Base-by-base conservation (phyloP, 1,139 yeast species). In the Spencermartinsiella ligniputridi region DNA sequence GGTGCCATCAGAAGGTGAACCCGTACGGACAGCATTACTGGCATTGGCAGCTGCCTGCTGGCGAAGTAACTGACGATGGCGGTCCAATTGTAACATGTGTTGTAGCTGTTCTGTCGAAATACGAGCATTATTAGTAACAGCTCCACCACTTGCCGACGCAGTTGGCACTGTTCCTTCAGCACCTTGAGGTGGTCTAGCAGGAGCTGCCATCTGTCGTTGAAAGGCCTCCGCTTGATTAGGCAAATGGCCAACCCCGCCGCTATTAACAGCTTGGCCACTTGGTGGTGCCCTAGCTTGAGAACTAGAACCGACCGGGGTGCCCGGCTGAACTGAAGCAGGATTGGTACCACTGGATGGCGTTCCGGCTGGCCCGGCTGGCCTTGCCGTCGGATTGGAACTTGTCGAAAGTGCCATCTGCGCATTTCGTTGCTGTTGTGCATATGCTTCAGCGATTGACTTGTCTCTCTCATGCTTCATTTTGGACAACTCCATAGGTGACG, bases 401-500 rank as follows among this genome's bases (percentile, higher is more conserved):
- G 46, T 45, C 17, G 50, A 47, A 12, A 68, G 66, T 3, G 71
- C 43, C 20, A 47, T 38, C 71, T 4, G 75, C 2, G 45, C 5
- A 70, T 70, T 52, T 68, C 78, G 58, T 48, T 58, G 63, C 48
- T 78, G 81, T 51, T 78, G 78, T 50, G 75, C 63, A 57, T 78
- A 81, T 1, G 85, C 84, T 52, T 83, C 90, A 52, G 84, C 88
- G 16, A 86, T 75, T 0, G 94, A 81, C 62, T 83, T 83, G 57
- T 90, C 97, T 49, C 96, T 72, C 53, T 90, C 96, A 54, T 72
- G 79, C 63, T 89, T 90, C 69, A 89, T 68, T 52, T 78, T 78
- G 0, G 96, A 78, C 56, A 90, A 75, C 56, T 89, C 96, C 11
- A 83, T 79, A 0, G 97, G 97, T 0, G 94, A 76, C 1, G 96